Evolutionary conservation across 225 moss, liverwort and hornwort species (phyloP), one percentile per base, ranked within the genome.

Genomic region (Rhytidiadelphus loreus): DNA sequence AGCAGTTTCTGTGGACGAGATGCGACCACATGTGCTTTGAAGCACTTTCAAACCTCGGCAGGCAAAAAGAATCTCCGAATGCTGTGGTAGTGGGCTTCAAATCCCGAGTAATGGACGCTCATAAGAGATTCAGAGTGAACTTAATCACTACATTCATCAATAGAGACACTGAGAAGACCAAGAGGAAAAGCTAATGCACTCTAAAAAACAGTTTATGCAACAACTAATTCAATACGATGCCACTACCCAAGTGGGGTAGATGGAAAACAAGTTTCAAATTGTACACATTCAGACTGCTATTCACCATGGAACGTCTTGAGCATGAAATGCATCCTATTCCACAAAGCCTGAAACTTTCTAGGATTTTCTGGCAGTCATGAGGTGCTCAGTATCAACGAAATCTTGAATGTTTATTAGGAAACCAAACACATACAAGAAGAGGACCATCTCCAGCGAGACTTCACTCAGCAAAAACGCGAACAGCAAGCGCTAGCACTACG

Each of bases 401-500:
- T 72, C 74, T 39, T 52, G 52, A 61, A 62, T 72, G 66, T 88
- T 92, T 90, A 88, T 88, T 90, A 86, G 68, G 84, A 65, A 86
- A 63, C 69, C 83, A 62, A 79, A 69, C 48, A 61, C 86, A 69
- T 80, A 86, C 83, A 92, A 44, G 60, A 80, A 61, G 90, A 92
- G 88, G 81, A 84, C 92, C 81, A 81, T 92, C 87, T 88, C 90
- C 15, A 69, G 56, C 59, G 90, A 92, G 88, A 83, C 59, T 85
- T 86, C 88, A 88, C 90, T 88, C 88, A 92, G 86, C 85, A 90
- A 90, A 92, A 92, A 41, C 50, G 90, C 90, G 43, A 44, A 59
- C 91, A 91, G 87, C 66, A 84, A 87, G 80, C 33, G 50, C 77
- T 18, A 56, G 86, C 76, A n/a, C 85, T 57, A 59, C 50, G 69